Conservation (phyloP, 1,284 basidiomycete species). For the Pisolithus thermaeus region DNA sequence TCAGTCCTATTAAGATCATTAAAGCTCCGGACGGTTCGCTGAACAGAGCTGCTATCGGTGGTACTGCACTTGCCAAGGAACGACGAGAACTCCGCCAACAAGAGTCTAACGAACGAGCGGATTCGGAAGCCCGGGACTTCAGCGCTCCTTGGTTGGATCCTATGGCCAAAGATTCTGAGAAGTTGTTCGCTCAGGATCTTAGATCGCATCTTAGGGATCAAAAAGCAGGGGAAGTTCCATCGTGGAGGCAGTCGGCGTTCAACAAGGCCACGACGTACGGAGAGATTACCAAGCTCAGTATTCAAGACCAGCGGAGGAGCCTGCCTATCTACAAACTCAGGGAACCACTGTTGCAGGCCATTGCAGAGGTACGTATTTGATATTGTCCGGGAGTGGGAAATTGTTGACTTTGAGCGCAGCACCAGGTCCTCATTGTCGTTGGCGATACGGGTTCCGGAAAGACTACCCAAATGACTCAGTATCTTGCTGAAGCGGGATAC, state of each 20-base stretch:
- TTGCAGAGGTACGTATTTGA: constrained; percentile 64
- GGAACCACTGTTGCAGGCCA: constrained; percentile 88
- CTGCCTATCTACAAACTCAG: constrained; percentile 95
- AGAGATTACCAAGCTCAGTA: constrained; percentile 85
- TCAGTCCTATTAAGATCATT: constrained; percentile 96
- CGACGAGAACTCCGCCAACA: constrained; percentile 91
- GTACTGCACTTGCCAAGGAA: constrained; percentile 92
- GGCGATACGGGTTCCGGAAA: constrained; percentile 94
- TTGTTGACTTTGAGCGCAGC: constrained; percentile 43
- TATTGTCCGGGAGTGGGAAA: constrained; percentile 3
- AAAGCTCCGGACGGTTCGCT: constrained; percentile 93
- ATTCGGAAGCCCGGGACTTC: constrained; percentile 91
- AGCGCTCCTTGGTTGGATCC: constrained; percentile 97
- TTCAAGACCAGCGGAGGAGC: constrained; percentile 89
- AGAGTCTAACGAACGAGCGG: constrained; percentile 91
- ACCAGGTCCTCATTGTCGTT: constrained; percentile 93
- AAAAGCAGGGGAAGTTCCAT: constrained; percentile 76
- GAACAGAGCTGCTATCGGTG: constrained; percentile 92
- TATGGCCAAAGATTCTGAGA: constrained; percentile 87
- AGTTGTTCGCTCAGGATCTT: constrained; percentile 91
- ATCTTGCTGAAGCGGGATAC: constrained; percentile 84
- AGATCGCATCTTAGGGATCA: constrained; percentile 80
- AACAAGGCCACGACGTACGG: constrained; percentile 98
- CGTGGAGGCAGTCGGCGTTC: constrained; percentile 91
- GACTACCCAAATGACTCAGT: constrained; percentile 93